Base-by-base conservation (phyloP, 371 early-diverging fungal species). In the Lichtheimia corymbifera region DNA sequence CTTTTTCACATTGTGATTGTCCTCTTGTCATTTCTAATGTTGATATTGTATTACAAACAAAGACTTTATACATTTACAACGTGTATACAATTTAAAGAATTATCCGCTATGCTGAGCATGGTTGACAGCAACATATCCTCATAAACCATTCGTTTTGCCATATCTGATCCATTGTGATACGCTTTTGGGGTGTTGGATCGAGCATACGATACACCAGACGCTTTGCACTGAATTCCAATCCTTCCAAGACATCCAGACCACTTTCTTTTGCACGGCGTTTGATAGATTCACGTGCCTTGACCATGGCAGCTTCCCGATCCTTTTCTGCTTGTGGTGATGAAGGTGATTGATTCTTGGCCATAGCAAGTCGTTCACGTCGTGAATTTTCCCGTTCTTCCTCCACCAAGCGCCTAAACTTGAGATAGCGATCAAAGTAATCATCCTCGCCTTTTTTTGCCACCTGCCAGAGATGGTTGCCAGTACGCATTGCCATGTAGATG, bases 171-270 rank as follows among this genome's bases (percentile, higher is more conserved):
- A 82, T 71, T 9, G 76, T 52, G 43, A 86, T 78, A 42, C 95
- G 86, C 25, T 82, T 84, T 22, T 76, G 75, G 1, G 89, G 84
- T 61, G 92, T 86, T 6, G 96, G 94, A 50, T 95, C 90, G 30
- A 97, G 75, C 71, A 97, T 93, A n/a, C 77, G 69, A 68, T 91
- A 90, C 65, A 91, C 66, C 7, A 84, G 61, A 3, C 70, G 67
- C 50, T 75, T 79, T 3, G 80, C 71, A 18, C 69, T 74, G 20
- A 72, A 65, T 49, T 82, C 80, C 22, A 83, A 64, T 3, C 76
- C 74, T 42, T 82, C 82, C 17, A 83, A 49, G 7, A 73, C 65
- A 59, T 80, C 79, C 20, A 71, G 69, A 20, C 71, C 63, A 28
- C 69, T 67, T 59, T 71, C 75, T 42, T 70, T 74, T 15, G 75